Base-by-base conservation (phyloP, 768 basidiomycete species). In the Amylocystis lapponica region DNA sequence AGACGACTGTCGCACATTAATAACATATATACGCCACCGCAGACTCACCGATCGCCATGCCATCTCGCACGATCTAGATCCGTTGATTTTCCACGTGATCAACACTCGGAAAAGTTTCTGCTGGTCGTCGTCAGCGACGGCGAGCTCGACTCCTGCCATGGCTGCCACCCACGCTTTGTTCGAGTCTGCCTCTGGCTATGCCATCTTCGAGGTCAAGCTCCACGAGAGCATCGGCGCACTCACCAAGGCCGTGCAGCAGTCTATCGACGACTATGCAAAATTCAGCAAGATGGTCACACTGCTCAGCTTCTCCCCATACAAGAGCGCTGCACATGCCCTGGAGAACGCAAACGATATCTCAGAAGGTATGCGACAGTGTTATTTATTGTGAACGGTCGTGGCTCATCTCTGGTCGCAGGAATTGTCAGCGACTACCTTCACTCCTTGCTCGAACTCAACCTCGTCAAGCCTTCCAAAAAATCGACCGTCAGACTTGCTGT, bases 311-410 rank as follows among this genome's bases (percentile, higher is more conserved):
- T 77, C 83, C 42, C 94, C 95, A 0, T 98, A 95, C 75, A 90
- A 89, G 65, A 92, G 72, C 47, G 91, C 93, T 19, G 92, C 89
- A 0, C 83, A 94, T 60, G 93, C 93, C 26, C 71, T 98, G 53
- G 92, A 97, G 69, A 97, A 96, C 54, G 84, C 85, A 39, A 97
- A 97, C 60, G 95, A 97, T 66, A 65, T 98, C 13, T 96, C 94
- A 9, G 94, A 97, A 74, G 92, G 95, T 92, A 48, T 23, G 78
- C 67, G 12, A 46, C n/a, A 16, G 2, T 42, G 13, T 30, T 19
- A 30, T 23, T 8, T 43, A 22, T 42, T 47, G 37, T 41, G 45
- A 31, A n/a, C n/a, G n/a, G 31, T 14, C 27, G 4, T 22, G 20
- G 5, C 9, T 25, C 7, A 39, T 27, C 5, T 23, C 6, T 19